Base-by-base conservation (phyloP, 495 filamentous ascomycete genomes). In the Penicillium bovifimosum region DNA sequence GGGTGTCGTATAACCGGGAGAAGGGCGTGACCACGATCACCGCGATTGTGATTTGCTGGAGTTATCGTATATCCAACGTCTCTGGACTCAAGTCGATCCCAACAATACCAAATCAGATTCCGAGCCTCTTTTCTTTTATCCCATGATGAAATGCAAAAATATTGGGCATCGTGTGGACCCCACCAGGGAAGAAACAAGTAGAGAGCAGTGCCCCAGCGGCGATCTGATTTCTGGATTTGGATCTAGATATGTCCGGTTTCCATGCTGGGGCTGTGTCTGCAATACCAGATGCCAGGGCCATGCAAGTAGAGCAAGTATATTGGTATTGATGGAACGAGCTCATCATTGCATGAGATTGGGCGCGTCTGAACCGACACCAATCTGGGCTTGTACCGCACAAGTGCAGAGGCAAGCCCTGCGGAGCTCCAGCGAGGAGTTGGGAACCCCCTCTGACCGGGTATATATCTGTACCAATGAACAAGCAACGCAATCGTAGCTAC, bases 401-500 rank as follows among this genome's bases (percentile, higher is more conserved):
- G 14, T 16, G 27, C 27, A 29, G 41, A 29, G 26, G 29, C 41
- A 42, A 18, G 20, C 13, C 24, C 7, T 29, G 41, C 27, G 3
- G 4, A 43, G 29, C 27, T 9, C 27, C 41, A 11, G 47, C 3
- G 18, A 50, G 35, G 18, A 28, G 11, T 41, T 46, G 5, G 43
- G 46, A 14, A 35, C 33, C 16, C 18, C 27, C 34, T 42, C 27
- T 36, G 32, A 29, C 29, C 20, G 41, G 27, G 48, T 16, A 35
- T 31, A 45, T 34, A 41, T 56, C 29, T 24, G 7, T 35, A 39
- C 33, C 50, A 43, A 34, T 36, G 16, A 39, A 38, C 9, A 24
- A 32, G 17, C 20, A 11, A 26, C 35, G 17, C 26, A 20, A 14
- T 29, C 9, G 13, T 41, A 41, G 20, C 41, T 69, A 72, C 59